Percentiles rank a stretch among this genome's conserved stretches.
Conservation (phyloP, 768 basidiomycete genomes). For the Bullera alba region DNA sequence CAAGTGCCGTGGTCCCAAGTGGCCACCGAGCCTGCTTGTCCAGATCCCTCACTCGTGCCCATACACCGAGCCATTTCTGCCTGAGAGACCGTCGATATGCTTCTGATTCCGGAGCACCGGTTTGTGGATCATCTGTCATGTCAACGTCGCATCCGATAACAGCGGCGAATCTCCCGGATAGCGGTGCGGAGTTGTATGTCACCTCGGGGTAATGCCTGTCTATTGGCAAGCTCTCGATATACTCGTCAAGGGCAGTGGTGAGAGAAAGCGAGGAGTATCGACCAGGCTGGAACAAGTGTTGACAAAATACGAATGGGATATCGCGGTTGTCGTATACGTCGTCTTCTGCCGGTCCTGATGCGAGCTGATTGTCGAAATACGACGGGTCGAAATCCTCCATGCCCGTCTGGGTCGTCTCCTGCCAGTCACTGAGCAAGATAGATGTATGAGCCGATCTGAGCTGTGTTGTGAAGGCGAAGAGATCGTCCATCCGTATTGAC, state of each 20-base stretch:
- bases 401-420: conserved; percentile 13
- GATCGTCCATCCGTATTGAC: conserved; percentile 25
- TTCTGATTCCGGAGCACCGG: conserved; percentile 68
- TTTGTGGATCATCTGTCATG: conserved; percentile 64
- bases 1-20: conserved; percentile 12
- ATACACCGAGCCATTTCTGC: conserved; percentile 92
- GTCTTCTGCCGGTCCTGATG: conserved; percentile 47
- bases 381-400: conserved; percentile 49
- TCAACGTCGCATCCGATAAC: conserved; percentile 81
- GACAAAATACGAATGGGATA: conserved; percentile 69
- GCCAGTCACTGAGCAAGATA: conserved; percentile 30
- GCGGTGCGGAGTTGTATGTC: conserved; percentile 52
- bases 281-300: conserved; percentile 76
- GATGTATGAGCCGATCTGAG: conserved; percentile 8
- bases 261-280: conserved; percentile 79
- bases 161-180: conserved; percentile 68
- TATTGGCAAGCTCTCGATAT: conserved; percentile 58
- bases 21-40: conserved; percentile 53
- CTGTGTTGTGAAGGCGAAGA: conserved; percentile 62
- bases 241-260: conserved; percentile 72
- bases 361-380: conserved; percentile 77
- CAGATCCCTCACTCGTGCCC: conserved; percentile 81
- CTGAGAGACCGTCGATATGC: conserved; percentile 79
- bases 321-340: conserved; percentile 42
- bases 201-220: conserved; percentile 52